Evolutionary conservation across 495 filamentous ascomycete genomes (phyloP), one percentile per base, ranked within the genome.

Genomic region (Astrocystis sublimbata): DNA sequence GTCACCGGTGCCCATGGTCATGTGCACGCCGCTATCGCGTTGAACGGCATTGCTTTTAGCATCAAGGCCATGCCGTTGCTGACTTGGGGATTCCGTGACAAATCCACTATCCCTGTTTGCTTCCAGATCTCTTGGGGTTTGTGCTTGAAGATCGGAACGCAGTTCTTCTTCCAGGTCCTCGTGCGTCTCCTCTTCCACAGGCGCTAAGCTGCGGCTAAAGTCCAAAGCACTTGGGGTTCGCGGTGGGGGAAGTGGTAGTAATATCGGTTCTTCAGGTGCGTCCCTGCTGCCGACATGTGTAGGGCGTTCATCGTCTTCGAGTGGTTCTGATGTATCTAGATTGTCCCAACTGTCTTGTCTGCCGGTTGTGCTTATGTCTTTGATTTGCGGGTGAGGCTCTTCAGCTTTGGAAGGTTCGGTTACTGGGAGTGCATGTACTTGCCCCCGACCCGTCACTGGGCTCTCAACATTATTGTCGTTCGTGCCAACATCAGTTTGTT

Each of bases 1-100:
- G 50, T 52, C 15, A 26, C 61, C 58, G 24, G 64, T 63, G 17
- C 9, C 15, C 10, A 65, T 41, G 41, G 41, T 51, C 43, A 82
- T 70, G 65, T 83, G 76, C 19, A 84, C 75, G 35, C 81, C 83
- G 68, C 83, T 84, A 60, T 85, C 83, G 1, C 81, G 80, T 30
- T 72, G 67, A 28, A 69, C 66, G 24, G 78, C 67, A 52, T 73
- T 62, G 36, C 69, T 67, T 26, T 54, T 71, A n/a, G 21, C 12
- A 5, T 33, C 15, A 26, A 49, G 47, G 61, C 62, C 64, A 43
- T 61, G 68, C 31, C 68, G 71, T 33, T 71, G 64, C n/a, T 69
- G 69, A 51, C 72, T 71, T 28, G 81, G 76, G n/a, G 79, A 80
- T 36, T 68, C 76, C 0, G 71, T 69, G 17, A 71, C 65, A 55